These are phyloP conservation scores for Purshia tridentata DNA, from an alignment of 306 rosid genomes.

Conservation along the genomic window DNA sequence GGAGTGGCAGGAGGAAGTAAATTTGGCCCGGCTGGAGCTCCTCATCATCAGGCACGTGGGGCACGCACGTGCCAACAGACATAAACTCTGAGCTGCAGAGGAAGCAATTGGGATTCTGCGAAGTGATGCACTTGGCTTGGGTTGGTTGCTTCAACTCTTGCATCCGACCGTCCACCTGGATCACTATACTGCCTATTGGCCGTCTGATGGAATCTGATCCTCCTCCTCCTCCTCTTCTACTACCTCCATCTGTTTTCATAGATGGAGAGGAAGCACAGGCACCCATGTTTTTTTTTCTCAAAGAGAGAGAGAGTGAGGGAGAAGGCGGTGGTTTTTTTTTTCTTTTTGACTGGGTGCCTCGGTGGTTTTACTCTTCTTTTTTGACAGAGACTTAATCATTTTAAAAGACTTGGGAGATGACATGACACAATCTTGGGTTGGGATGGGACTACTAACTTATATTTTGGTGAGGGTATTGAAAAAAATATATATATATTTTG, in stretches of 20 bases:
- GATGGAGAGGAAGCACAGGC: conserved; percentile 42
- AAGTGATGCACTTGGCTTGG: conserved; percentile 41
- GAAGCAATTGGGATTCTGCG: conserved; percentile 39
- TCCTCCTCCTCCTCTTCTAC: background rate
- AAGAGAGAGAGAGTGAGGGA: background rate
- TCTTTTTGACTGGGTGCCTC: background rate
- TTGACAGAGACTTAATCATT: background rate
- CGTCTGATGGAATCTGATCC: conserved; percentile 39
- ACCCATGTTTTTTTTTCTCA: conserved; percentile 45
- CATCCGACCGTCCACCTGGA: conserved; percentile 40
- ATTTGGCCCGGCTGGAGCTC: conserved; percentile 60
- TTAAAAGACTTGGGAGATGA: no score
- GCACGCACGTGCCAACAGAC: conserved; percentile 51
- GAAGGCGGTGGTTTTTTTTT: background rate
- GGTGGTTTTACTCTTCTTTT: background rate
- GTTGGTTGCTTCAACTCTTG: conserved; percentile 46
- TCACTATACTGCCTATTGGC: conserved; percentile 40
- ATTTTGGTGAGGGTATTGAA: no score
- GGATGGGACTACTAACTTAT: no score
- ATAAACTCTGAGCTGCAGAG: conserved; percentile 68
- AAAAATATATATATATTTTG: no score
- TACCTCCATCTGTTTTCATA: background rate
- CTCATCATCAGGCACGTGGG: conserved; percentile 53
- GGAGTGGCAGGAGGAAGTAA: conserved; percentile 62
- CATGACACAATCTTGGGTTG: no score